Evolutionary conservation across 192 early-diverging fungal species (phyloP).

Genomic region (Entomortierella parvispora): DNA sequence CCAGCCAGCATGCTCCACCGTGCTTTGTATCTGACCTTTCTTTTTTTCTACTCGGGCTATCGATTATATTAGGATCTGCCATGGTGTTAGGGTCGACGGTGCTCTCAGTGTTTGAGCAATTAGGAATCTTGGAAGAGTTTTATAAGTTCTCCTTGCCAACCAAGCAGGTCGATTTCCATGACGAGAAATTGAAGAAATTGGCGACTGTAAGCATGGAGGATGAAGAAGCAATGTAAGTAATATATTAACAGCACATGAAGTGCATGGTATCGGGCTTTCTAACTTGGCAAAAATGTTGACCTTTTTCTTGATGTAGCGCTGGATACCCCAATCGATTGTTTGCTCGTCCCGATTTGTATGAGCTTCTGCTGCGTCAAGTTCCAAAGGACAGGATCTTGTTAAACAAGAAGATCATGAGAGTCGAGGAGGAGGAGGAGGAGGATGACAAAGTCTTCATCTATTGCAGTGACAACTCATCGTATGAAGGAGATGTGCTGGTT

Average conservation of each 20-base stretch:
- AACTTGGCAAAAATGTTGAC: too few relatives aligned
- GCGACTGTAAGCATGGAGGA: too few relatives aligned
- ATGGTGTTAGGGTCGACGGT: slow-evolving; percentile 17
- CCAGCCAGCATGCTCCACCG: neutral
- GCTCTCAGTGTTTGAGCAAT: slow-evolving; percentile 31
- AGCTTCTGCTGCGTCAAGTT: slow-evolving; percentile 13
- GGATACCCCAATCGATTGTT: too few relatives aligned
- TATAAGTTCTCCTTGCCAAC: slow-evolving; percentile 7
- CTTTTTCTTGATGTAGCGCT: too few relatives aligned
- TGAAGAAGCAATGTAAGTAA: too few relatives aligned
- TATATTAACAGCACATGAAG: too few relatives aligned
- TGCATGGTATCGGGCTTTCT: too few relatives aligned
- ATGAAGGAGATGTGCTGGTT: too few relatives aligned
- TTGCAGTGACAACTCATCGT: too few relatives aligned
- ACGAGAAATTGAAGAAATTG: slow-evolving; percentile 19
- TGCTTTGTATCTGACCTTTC: neutral
- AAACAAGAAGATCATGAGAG: slow-evolving; percentile 14
- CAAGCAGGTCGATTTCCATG: neutral
- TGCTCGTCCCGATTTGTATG: slow-evolving; percentile 25
- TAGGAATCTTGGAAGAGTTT: slow-evolving; percentile 16
- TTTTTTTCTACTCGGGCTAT: neutral
- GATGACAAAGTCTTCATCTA: slow-evolving; percentile 18
- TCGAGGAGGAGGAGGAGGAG: too few relatives aligned
- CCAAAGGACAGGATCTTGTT: slow-evolving; percentile 3
- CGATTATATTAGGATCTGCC: neutral